These are phyloP conservation scores for Mycosphaerelloides madeirae DNA, from an alignment of 2,329 filamentous ascomycete genomes.

Conservation along the genomic window DNA sequence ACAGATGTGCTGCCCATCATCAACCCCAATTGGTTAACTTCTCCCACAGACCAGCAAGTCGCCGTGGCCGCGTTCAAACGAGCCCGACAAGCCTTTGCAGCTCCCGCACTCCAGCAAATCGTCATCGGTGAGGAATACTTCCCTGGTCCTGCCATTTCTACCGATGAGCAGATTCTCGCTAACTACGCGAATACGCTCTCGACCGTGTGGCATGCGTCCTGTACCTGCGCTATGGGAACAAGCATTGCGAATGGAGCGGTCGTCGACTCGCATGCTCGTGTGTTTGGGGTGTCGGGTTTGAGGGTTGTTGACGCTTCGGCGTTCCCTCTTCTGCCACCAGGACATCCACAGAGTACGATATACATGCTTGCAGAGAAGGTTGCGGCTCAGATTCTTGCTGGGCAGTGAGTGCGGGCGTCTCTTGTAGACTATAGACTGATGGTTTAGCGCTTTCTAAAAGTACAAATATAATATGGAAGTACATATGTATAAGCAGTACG, in stretches of 20 bases:
- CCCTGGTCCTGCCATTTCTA: slow-evolving; percentile 14
- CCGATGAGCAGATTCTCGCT: slow-evolving; percentile 12
- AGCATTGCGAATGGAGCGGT: slow-evolving; percentile 10
- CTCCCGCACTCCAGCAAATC: slow-evolving; percentile 24
- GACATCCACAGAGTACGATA: slow-evolving; percentile 23
- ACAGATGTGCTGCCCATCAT: slow-evolving; percentile 8
- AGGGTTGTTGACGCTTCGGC: slow-evolving; percentile 23
- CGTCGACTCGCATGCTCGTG: slow-evolving; percentile 18
- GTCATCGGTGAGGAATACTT: slow-evolving; percentile 14
- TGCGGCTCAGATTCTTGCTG: slow-evolving; percentile 24
- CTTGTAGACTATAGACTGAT: too few species aligned
- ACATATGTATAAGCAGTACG: too few species aligned
- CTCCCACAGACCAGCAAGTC: slow-evolving; percentile 31
- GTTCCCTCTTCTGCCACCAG: slow-evolving; percentile 22
- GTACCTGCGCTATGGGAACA: slow-evolving; percentile 21
- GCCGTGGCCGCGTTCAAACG: slow-evolving; percentile 34
- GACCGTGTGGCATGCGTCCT: slow-evolving; percentile 11
- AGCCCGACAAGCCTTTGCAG: slow-evolving; percentile 26
- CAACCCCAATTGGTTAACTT: slow-evolving; percentile 34
- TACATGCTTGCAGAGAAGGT: slow-evolving; percentile 31
- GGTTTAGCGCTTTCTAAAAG: too few species aligned
- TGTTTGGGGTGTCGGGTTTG: slow-evolving; percentile 19
- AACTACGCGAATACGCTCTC: slow-evolving; percentile 5
- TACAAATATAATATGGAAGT: too few species aligned
- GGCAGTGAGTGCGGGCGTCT: too few species aligned